A percentile compares a stretch with the other conserved stretches of the same genome.
Conservation (phyloP, 176 grass and related monocot species). For the Oryza officinalis region DNA sequence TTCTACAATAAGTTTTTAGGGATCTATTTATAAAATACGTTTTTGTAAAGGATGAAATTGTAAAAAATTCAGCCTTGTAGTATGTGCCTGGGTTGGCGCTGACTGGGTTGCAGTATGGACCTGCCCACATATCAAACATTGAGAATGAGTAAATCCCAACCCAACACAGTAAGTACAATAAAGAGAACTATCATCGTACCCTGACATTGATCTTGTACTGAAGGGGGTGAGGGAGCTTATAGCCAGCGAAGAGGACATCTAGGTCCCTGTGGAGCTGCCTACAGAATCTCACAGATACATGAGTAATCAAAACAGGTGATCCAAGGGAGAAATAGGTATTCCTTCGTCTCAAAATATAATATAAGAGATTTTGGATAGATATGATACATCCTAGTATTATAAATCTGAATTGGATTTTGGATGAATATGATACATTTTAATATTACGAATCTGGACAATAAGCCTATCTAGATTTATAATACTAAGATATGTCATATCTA, state of each 20-base stretch:
- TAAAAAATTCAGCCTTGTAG: too few relatives aligned
- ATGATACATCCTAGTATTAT: too few relatives aligned
- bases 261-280: slow-evolving; percentile 58
- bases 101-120: slow-evolving; percentile 59
- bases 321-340: not conserved
- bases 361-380: too few relatives aligned
- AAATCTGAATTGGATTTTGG: too few relatives aligned
- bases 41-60: too few relatives aligned
- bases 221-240: slow-evolving; percentile 46
- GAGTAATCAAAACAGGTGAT: not conserved
- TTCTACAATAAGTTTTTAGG: too few relatives aligned
- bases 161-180: not conserved
- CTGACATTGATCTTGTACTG: slow-evolving; percentile 57
- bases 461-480: too few relatives aligned
- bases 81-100: slow-evolving; percentile 47
- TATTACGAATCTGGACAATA: too few relatives aligned
- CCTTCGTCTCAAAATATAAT: too few relatives aligned
- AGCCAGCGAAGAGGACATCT: slow-evolving; percentile 58
- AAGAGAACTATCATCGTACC: slow-evolving; percentile 2
- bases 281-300: not conserved
- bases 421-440: too few relatives aligned
- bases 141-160: not conserved
- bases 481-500: too few relatives aligned
- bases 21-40: too few relatives aligned
- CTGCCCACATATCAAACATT: slow-evolving; percentile 21